Evolutionary conservation across 768 basidiomycete species (phyloP).

Genomic region (Podaxis carcinomalis): DNA sequence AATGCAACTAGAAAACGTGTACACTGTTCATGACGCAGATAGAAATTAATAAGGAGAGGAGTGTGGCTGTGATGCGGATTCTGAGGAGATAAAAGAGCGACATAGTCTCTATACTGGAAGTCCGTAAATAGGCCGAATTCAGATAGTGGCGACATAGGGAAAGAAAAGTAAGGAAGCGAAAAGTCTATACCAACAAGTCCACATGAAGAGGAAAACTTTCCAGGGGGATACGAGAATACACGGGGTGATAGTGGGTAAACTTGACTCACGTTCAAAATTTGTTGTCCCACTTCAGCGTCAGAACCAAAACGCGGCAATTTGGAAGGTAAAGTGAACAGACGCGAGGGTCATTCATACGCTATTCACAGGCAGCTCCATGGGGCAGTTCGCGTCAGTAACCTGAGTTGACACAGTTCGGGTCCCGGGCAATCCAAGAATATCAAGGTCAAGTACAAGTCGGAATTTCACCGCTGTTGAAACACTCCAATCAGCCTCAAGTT

Average conservation of each 20-base stretch:
- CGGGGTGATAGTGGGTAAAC: background rate
- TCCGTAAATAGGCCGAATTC: background rate
- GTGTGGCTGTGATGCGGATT: background rate
- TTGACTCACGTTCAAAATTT: background rate
- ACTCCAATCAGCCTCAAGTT: background rate
- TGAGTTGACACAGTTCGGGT: constrained; percentile 49
- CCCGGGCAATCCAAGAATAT: constrained; percentile 65
- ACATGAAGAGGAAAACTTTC: background rate
- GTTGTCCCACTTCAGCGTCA: background rate
- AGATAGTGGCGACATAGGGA: background rate
- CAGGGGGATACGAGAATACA: background rate
- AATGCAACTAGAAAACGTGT: background rate
- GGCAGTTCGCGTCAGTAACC: constrained; percentile 60
- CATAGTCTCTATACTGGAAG: background rate
- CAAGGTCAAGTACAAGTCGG: constrained; percentile 59
- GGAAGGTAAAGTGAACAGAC: background rate
- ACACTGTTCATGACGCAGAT: background rate
- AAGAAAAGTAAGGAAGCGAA: background rate
- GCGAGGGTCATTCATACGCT: constrained; percentile 33
- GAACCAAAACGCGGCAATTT: background rate
- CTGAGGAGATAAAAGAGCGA: background rate
- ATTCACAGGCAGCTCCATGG: constrained; percentile 57
- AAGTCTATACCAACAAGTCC: background rate
- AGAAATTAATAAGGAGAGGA: background rate
- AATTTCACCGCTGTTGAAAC: constrained; percentile 49